Percentiles rank a stretch among this genome's conserved stretches.
These are phyloP conservation scores for Diutina mesorugosa DNA, from an alignment of 1,139 yeast species.

Conservation along the genomic window DNA sequence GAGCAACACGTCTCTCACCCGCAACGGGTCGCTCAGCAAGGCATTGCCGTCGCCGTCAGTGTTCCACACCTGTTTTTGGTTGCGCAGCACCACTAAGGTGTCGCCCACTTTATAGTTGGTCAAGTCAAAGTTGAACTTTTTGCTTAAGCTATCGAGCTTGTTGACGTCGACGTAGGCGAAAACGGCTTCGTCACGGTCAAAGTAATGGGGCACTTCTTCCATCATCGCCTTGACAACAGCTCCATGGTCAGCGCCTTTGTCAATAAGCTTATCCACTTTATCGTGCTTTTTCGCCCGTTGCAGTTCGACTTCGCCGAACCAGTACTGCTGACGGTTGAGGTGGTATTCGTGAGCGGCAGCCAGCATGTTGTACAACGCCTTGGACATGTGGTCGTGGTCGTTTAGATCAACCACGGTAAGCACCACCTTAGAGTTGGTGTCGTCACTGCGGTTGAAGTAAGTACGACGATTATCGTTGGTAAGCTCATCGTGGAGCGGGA, in stretches of 20 bases:
- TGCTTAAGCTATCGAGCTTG: not conserved
- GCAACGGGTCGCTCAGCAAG: slow-evolving; percentile 18
- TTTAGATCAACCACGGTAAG: slow-evolving; percentile 26
- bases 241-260: slow-evolving; percentile 24
- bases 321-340: slow-evolving; percentile 27
- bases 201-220: slow-evolving; percentile 32
- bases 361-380: slow-evolving; percentile 29
- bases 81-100: slow-evolving; percentile 10
- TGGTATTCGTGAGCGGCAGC: slow-evolving; percentile 43
- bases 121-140: not conserved
- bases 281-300: slow-evolving; percentile 30
- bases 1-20: slow-evolving; percentile 16
- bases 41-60: slow-evolving; percentile 14
- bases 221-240: slow-evolving; percentile 35
- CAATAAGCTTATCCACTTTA: slow-evolving; percentile 29
- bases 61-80: slow-evolving; percentile 20
- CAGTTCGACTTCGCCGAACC: slow-evolving; percentile 23
- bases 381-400: slow-evolving; percentile 21
- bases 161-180: slow-evolving; percentile 41
- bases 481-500: slow-evolving; percentile 41
- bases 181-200: slow-evolving; percentile 28
- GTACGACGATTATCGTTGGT: slow-evolving; percentile 22
- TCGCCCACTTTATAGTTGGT: not conserved
- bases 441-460: slow-evolving; percentile 19
- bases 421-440: slow-evolving; percentile 30